Evolutionary conservation across 2,329 filamentous ascomycete genomes (phyloP).

Genomic region (Paraconiothyrium sp.): DNA sequence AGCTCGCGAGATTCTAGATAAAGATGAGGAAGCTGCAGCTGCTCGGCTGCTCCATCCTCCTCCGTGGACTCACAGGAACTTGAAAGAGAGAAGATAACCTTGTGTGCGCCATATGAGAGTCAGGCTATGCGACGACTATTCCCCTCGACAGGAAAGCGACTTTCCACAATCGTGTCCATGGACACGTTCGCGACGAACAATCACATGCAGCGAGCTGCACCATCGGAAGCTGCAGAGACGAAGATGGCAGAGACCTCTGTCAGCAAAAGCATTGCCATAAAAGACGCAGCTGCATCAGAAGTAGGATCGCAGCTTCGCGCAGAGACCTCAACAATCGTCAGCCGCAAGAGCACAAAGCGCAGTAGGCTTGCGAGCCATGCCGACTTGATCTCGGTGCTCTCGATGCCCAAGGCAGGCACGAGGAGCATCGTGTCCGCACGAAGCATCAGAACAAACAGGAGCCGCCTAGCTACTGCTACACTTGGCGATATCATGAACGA

Average conservation of each 20-base stretch:
- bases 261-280: constrained; percentile 29
- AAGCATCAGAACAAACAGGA: constrained; percentile 79
- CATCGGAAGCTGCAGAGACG: constrained; percentile 37
- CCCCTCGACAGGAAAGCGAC: constrained; percentile 63
- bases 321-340: constrained; percentile 50
- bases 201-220: constrained; percentile 32
- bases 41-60: constrained; percentile 46
- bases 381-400: constrained; percentile 92
- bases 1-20: constrained; percentile 29
- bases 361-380: constrained; percentile 88
- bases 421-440: constrained; percentile 78
- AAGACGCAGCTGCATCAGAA: constrained; percentile 40
- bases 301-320: constrained; percentile 39
- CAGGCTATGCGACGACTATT: constrained; percentile 56
- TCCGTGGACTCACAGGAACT: constrained; percentile 48
- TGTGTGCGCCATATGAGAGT: constrained; percentile 45
- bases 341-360: constrained; percentile 59
- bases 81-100: constrained; percentile 43
- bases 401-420: constrained; percentile 70
- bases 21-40: constrained; percentile 37
- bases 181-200: constrained; percentile 59
- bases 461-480: constrained; percentile 72
- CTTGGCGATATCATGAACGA: constrained; percentile 81
- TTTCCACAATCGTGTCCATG: constrained; percentile 68
- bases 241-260: constrained; percentile 33